These are phyloP conservation scores for Aspergillus pseudoterreus DNA, from an alignment of 2,329 filamentous ascomycete genomes.

Conservation along the genomic window DNA sequence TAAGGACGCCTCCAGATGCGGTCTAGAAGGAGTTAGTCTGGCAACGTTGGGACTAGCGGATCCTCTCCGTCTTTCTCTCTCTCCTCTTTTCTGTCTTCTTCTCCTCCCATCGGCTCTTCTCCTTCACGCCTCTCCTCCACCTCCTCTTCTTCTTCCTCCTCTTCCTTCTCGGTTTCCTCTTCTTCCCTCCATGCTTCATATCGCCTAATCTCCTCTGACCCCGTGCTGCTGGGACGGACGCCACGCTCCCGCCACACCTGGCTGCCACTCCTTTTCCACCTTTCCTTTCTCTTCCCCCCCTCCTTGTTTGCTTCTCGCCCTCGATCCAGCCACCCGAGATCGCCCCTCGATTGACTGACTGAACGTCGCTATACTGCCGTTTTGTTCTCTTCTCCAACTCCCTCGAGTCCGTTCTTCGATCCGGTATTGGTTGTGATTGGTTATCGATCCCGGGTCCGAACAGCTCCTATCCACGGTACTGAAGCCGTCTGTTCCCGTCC, in stretches of 20 bases:
- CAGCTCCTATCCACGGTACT: constrained; percentile 17
- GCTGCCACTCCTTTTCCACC: constrained; percentile 7
- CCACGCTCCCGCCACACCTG: constrained; percentile 9
- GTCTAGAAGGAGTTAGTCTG: neutral
- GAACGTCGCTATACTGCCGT: constrained; percentile 1
- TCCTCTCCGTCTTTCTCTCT: constrained; percentile 7
- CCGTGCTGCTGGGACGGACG: neutral
- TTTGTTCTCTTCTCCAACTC: neutral
- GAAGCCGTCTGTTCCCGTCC: constrained; percentile 14
- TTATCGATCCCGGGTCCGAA: neutral
- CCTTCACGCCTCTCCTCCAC: neutral
- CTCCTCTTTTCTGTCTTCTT: constrained; percentile 5
- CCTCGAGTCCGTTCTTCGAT: neutral
- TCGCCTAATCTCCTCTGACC: constrained; percentile 1
- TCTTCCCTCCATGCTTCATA: constrained; percentile 4
- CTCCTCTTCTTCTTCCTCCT: constrained; percentile 5
- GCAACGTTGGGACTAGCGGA: constrained; percentile 1
- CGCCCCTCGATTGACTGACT: neutral
- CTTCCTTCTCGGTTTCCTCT: neutral
- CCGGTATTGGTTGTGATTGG: neutral
- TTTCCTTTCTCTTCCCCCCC: constrained; percentile 3
- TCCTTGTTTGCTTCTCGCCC: constrained; percentile 3
- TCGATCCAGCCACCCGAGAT: neutral
- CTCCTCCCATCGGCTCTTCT: neutral
- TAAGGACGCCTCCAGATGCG: neutral